These are phyloP conservation scores for Talaromyces rugulosus DNA, from an alignment of 2,329 filamentous ascomycete genomes.

Conservation along the genomic window DNA sequence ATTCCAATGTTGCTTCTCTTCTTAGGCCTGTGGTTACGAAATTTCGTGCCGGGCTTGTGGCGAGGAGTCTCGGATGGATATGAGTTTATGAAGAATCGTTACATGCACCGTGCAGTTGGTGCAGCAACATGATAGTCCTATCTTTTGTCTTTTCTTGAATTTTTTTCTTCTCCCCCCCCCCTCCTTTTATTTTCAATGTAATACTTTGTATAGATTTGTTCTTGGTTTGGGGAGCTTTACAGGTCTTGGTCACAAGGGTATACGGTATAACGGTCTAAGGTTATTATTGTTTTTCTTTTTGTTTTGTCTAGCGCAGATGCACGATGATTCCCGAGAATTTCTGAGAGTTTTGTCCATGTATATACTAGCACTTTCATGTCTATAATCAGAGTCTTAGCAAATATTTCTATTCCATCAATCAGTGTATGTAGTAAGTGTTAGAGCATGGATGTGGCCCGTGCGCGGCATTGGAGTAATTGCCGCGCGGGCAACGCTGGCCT, in stretches of 20 bases:
- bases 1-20: constrained; percentile 46
- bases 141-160: background rate
- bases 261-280: background rate
- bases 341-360: background rate
- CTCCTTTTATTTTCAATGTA: background rate
- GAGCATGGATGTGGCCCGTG: background rate
- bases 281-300: background rate
- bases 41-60: constrained; percentile 39
- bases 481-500: background rate
- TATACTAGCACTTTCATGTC: background rate
- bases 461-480: background rate
- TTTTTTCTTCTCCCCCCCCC: background rate
- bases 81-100: constrained; percentile 35
- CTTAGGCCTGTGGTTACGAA: constrained; percentile 43
- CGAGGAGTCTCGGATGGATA: constrained; percentile 33
- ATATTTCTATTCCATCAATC: background rate
- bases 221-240: background rate
- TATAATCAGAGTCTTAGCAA: background rate
- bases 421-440: too few relatives aligned
- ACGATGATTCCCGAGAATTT: background rate
- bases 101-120: constrained; percentile 22
- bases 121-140: constrained; percentile 22
- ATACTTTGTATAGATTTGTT: background rate
- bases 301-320: background rate
- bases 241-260: background rate